phyloP scores from a whole-genome alignment of 2,329 filamentous ascomycete species.

The Aureobasidium sp. region DNA sequence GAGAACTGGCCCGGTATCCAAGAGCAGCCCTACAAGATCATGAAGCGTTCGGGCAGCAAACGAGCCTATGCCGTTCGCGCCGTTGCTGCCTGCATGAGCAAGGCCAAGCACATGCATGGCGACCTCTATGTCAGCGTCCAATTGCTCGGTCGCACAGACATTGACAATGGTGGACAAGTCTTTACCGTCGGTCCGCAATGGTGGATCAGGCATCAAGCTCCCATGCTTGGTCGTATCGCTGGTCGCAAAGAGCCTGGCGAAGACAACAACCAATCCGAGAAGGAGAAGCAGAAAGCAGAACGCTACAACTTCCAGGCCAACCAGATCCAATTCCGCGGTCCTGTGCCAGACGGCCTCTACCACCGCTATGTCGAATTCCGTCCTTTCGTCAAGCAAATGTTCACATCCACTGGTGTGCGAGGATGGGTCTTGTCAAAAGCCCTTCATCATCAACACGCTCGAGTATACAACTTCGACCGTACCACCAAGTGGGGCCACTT shows the following conservation, averaged over 20 bases:
- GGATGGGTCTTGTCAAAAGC: constrained; percentile 76
- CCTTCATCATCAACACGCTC: constrained; percentile 79
- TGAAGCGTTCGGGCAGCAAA: constrained; percentile 81
- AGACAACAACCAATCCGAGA: constrained; percentile 22
- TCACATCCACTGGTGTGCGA: constrained; percentile 65
- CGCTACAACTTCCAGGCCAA: constrained; percentile 80
- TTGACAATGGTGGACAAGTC: constrained; percentile 54
- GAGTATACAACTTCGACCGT: constrained; percentile 81
- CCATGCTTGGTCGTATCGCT: constrained; percentile 74
- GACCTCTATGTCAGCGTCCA: constrained; percentile 65
- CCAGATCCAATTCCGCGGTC: constrained; percentile 78
- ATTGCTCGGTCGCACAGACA: constrained; percentile 66
- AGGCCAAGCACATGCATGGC: constrained; percentile 59
- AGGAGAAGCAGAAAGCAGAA: constrained; percentile 49
- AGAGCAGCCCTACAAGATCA: constrained; percentile 59
- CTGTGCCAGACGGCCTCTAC: constrained; percentile 71
- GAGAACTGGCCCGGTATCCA: constrained; percentile 62
- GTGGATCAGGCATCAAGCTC: constrained; percentile 80
- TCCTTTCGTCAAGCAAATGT: constrained; percentile 84
- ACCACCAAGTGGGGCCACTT: constrained; percentile 66
- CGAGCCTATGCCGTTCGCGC: constrained; percentile 71
- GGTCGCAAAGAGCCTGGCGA: constrained; percentile 53
- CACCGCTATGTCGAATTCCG: constrained; percentile 91
- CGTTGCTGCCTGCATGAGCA: constrained; percentile 54
- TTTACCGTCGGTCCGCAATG: constrained; percentile 72